A percentile compares a stretch with the other conserved stretches of the same genome.
Conservation (phyloP, 2,329 filamentous ascomycete species). For the Sarocladium oryzae region DNA sequence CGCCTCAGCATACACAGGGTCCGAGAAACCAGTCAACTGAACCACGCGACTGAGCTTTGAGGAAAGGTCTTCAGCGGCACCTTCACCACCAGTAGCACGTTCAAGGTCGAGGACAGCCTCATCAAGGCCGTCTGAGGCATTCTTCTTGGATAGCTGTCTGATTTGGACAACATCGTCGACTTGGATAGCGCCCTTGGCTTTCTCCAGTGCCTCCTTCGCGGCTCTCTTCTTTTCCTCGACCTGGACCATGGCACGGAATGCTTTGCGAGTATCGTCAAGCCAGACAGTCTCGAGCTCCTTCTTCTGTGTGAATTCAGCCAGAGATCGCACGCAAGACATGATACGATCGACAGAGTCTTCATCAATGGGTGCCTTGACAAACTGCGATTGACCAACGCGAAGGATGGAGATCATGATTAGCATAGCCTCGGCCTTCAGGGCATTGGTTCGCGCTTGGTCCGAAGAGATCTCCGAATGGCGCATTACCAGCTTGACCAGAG, state of each 20-base stretch:
- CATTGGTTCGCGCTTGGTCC: conserved; percentile 82
- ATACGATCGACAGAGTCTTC: conserved; percentile 98
- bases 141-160: conserved; percentile 89
- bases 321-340: conserved; percentile 91
- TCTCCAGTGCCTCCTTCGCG: conserved; percentile 88
- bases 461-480: conserved; percentile 89
- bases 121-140: conserved; percentile 71
- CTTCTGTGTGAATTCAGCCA: conserved; percentile 83
- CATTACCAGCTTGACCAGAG: conserved; percentile 96
- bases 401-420: conserved; percentile 99
- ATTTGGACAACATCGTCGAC: conserved; percentile 94
- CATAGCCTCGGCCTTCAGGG: conserved; percentile 93
- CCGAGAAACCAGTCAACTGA: conserved; percentile 95
- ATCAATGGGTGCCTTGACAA: conserved; percentile 94
- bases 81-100: conserved; percentile 88
- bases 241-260: conserved; percentile 94
- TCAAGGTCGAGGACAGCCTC: conserved; percentile 87
- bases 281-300: conserved; percentile 91
- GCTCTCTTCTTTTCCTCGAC: conserved; percentile 96
- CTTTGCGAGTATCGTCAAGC: conserved; percentile 88
- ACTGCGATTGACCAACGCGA: conserved; percentile 96
- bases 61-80: conserved; percentile 73
- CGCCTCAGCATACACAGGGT: conserved; percentile 96
- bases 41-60: conserved; percentile 96
- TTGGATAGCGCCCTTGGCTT: conserved; percentile 88